Evolutionary conservation across 768 basidiomycete species (phyloP).

Genomic region (Lactarius deliciosus): DNA sequence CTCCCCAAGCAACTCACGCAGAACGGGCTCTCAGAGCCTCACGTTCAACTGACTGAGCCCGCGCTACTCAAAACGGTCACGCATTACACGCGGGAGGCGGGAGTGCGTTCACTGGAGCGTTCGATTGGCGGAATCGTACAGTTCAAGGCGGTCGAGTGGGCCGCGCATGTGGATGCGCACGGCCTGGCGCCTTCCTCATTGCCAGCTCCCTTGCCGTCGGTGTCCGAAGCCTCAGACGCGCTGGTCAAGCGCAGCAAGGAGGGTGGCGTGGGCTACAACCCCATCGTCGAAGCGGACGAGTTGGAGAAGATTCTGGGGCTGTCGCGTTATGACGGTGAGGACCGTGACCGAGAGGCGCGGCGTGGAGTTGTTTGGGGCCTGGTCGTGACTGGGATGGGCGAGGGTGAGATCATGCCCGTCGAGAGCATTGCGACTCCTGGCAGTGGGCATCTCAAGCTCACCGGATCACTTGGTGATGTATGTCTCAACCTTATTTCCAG

Average conservation of each 20-base stretch:
- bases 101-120: conserved; percentile 87
- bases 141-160: conserved; percentile 90
- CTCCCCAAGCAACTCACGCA: conserved; percentile 83
- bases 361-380: conserved; percentile 82
- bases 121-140: conserved; percentile 85
- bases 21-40: conserved; percentile 65
- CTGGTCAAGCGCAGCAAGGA: neutral
- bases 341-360: conserved; percentile 69
- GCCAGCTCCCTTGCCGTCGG: conserved; percentile 4
- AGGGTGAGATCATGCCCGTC: conserved; percentile 81
- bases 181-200: conserved; percentile 30
- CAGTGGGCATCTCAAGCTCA: conserved; percentile 67
- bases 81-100: conserved; percentile 86
- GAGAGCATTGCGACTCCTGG: conserved; percentile 83
- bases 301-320: conserved; percentile 85
- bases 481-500: conserved; percentile 25
- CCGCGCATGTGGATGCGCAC: conserved; percentile 54
- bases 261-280: conserved; percentile 44
- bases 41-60: conserved; percentile 66
- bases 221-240: neutral
- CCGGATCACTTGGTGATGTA: conserved; percentile 82
- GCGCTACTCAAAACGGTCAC: conserved; percentile 72
- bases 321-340: conserved; percentile 76
- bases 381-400: conserved; percentile 88
- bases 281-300: conserved; percentile 62